phyloP scores from a whole-genome alignment of 352 stramenopile species.

The Phytophthora boehmeriae region DNA sequence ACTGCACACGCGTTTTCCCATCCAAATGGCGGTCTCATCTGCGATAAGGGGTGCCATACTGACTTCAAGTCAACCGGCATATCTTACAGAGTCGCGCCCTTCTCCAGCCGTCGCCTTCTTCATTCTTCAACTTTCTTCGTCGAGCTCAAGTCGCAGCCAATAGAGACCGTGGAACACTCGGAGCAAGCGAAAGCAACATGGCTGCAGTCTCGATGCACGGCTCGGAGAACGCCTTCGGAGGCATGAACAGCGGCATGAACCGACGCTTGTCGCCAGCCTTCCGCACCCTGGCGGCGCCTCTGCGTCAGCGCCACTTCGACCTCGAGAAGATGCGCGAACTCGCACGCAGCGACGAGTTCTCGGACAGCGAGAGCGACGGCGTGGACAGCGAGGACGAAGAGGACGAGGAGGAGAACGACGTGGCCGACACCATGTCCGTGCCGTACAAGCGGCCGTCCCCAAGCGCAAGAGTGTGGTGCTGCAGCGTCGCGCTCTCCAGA shows the following conservation, averaged over 20 bases:
- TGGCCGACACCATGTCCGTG: slow-evolving; percentile 59
- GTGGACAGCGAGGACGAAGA: slow-evolving; percentile 63
- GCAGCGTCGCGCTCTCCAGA: slow-evolving; percentile 22
- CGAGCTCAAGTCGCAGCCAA: slow-evolving; percentile 13
- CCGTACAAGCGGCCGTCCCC: slow-evolving; percentile 48
- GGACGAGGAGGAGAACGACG: slow-evolving; percentile 44
- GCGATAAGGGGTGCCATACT: slow-evolving; percentile 19
- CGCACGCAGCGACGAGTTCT: slow-evolving; percentile 81
- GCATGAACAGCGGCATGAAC: slow-evolving; percentile 39
- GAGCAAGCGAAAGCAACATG: slow-evolving; percentile 33
- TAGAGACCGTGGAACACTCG: slow-evolving; percentile 6
- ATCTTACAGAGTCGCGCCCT: slow-evolving; percentile 36
- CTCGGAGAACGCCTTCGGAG: slow-evolving; percentile 51
- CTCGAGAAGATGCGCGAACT: slow-evolving; percentile 74
- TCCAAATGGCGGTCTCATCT: slow-evolving; percentile 10
- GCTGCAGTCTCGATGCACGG: slow-evolving; percentile 66
- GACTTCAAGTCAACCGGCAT: slow-evolving; percentile 8
- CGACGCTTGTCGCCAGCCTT: slow-evolving; percentile 62
- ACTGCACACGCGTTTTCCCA: slow-evolving; percentile 13
- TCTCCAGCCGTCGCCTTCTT: slow-evolving; percentile 20
- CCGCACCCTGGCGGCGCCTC: slow-evolving; percentile 48
- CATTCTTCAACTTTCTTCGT: slow-evolving; percentile 36
- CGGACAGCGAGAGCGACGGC: slow-evolving; percentile 81
- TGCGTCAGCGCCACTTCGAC: slow-evolving; percentile 55
- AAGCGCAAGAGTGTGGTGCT: slow-evolving; percentile 28